phyloP scores from a whole-genome alignment of 306 rosid species.

The Prunus davidiana region DNA sequence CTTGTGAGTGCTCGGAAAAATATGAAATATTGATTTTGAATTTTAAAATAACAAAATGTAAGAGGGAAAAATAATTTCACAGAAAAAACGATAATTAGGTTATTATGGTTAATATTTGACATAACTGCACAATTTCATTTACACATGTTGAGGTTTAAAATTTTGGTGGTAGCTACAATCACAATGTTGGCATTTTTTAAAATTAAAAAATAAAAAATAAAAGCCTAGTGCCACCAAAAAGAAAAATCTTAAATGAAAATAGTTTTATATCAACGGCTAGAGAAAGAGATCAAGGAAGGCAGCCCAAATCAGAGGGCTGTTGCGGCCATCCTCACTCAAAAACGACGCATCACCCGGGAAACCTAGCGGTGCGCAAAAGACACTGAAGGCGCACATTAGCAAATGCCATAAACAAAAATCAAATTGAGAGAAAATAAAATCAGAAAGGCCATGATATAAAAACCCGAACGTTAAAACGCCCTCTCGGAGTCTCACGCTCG shows the following conservation, averaged over 20 bases:
- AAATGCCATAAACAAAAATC: neutral
- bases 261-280: slow-evolving; percentile 6
- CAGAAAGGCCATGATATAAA: neutral
- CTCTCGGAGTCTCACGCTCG: slow-evolving; percentile 18
- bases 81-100: neutral
- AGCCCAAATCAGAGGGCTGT: neutral
- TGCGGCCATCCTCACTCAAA: neutral
- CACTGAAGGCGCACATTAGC: neutral
- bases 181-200: too few relatives aligned
- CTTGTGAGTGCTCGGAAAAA: neutral
- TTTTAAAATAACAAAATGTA: too few relatives aligned
- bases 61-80: too few relatives aligned
- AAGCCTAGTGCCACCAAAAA: neutral
- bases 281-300: neutral
- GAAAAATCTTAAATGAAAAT: neutral
- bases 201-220: neutral
- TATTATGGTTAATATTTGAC: neutral
- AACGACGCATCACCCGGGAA: slow-evolving; percentile 24
- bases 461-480: slow-evolving; percentile 78
- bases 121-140: too few relatives aligned
- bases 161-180: neutral
- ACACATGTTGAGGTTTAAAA: neutral
- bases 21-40: too few relatives aligned
- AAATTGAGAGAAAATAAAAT: neutral
- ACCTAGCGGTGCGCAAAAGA: neutral